A percentile compares a stretch with the other conserved stretches of the same genome.
Conservation (phyloP, 257 asterid genomes). For the Capsicum baccatum region DNA sequence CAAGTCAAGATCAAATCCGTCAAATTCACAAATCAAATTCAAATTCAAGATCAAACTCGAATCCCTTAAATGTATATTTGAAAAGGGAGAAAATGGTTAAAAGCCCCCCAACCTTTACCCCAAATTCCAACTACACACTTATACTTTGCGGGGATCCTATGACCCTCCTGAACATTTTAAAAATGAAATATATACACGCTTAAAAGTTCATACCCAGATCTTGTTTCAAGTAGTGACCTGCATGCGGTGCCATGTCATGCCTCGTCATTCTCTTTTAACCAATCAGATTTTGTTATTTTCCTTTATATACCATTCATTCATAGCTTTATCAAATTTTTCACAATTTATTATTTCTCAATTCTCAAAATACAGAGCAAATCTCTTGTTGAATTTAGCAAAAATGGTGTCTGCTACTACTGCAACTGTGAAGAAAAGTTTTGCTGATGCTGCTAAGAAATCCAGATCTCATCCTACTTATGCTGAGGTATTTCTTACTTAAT, state of each 20-base stretch:
- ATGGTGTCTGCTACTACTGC: constrained; percentile 36
- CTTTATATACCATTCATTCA: constrained; percentile 29
- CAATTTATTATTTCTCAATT: background rate
- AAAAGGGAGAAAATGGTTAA: too few relatives aligned
- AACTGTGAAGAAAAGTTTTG: constrained; percentile 45
- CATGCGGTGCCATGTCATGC: background rate
- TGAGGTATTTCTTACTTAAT: constrained; percentile 43
- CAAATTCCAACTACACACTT: too few relatives aligned
- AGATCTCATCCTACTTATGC: constrained; percentile 61
- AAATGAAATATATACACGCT: too few relatives aligned
- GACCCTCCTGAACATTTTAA: too few relatives aligned
- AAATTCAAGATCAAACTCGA: too few relatives aligned
- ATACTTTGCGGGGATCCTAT: too few relatives aligned
- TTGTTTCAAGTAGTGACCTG: too few relatives aligned
- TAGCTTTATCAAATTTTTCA: constrained; percentile 28
- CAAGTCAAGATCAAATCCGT: too few relatives aligned
- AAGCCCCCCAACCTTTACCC: too few relatives aligned
- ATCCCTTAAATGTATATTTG: too few relatives aligned
- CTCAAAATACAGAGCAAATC: constrained; percentile 1
- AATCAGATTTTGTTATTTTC: constrained; percentile 35
- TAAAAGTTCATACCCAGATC: too few relatives aligned
- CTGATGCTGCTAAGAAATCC: constrained; percentile 46
- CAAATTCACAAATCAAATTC: too few relatives aligned
- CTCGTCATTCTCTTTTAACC: constrained; percentile 43
- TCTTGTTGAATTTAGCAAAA: background rate